These are phyloP conservation scores for Umbellularia californica DNA, from an alignment of 164 flowering plant species.

Conservation along the genomic window DNA sequence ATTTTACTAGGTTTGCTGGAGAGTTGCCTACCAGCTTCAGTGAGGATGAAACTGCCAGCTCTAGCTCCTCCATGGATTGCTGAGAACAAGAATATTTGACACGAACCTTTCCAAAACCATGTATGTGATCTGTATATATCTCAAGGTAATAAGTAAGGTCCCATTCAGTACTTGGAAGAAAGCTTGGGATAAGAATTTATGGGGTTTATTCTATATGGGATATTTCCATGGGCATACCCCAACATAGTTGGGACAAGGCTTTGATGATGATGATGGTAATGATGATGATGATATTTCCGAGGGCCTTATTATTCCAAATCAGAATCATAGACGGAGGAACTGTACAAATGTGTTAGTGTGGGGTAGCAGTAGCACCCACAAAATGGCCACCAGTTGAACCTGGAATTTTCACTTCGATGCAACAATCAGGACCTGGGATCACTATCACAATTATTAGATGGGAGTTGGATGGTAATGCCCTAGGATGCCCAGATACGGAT, in stretches of 20 bases:
- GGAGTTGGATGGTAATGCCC: neutral
- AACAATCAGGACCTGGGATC: neutral
- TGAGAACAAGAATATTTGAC: conserved; percentile 14
- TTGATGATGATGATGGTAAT: no score
- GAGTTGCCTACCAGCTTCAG: conserved; percentile 61
- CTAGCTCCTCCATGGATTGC: conserved; percentile 46
- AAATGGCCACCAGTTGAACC: no score
- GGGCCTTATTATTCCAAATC: neutral
- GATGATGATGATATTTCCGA: neutral
- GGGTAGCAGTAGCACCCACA: no score
- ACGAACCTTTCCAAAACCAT: no score
- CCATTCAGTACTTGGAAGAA: neutral
- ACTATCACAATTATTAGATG: neutral
- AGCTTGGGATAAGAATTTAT: neutral
- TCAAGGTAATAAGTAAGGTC: no score
- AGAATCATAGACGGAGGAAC: neutral
- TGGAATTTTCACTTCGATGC: no score
- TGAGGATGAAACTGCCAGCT: conserved; percentile 62
- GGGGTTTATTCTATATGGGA: neutral
- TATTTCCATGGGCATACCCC: no score
- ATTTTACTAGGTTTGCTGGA: conserved; percentile 22
- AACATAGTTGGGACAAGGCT: no score
- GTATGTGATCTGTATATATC: no score
- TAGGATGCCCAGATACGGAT: no score
- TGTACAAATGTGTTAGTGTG: neutral